Base-by-base conservation (phyloP, 2,329 filamentous ascomycete species). In the Talaromyces sp. region DNA sequence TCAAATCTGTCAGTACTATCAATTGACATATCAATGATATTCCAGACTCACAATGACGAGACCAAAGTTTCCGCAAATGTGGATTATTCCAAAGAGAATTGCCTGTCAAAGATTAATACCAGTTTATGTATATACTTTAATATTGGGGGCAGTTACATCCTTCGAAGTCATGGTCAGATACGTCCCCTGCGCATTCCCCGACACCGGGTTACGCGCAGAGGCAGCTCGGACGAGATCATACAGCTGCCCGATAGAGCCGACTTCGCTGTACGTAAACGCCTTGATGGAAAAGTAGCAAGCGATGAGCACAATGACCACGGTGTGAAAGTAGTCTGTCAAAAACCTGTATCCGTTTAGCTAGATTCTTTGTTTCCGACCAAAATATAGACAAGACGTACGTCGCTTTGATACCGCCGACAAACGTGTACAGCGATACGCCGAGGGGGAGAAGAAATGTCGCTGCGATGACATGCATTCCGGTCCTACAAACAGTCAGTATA, bases 161-260 rank as follows among this genome's bases (percentile, higher is more conserved):
- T 83, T 81, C 2, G 82, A 83, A 0, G 79, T 83, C 81, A 86
- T 83, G 0, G 84, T 85, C 57, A 86, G 65, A 62, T 83, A 84
- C 0, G 81, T 82, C 0, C 83, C 83, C n/a, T 78, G 69, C 18
- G 83, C 71, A 42, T 86, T 86, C 0, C 83, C 84, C 0, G 73
- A 68, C 0, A 85, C 79, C 0, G 83, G 83, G 42, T 80, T 74
- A 0, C 73, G 72, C 2, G 72, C 67, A 0, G 76, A 78, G 0
- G 81, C 79, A 4, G 78, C 73, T 5, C 80, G 73, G 14, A 86
- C 71, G 0, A 84, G 74, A 4, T 85, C 80, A 50, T 79, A 86
- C 1, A 86, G 72, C 1, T 78, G 73, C 0, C 74, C 76, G 1
- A 81, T 72, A 0, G 82, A 83, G 0, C 79, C 78, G 31, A 85